phyloP scores from a whole-genome alignment of 345 rosid genomes.

The Hibiscus trionum region DNA sequence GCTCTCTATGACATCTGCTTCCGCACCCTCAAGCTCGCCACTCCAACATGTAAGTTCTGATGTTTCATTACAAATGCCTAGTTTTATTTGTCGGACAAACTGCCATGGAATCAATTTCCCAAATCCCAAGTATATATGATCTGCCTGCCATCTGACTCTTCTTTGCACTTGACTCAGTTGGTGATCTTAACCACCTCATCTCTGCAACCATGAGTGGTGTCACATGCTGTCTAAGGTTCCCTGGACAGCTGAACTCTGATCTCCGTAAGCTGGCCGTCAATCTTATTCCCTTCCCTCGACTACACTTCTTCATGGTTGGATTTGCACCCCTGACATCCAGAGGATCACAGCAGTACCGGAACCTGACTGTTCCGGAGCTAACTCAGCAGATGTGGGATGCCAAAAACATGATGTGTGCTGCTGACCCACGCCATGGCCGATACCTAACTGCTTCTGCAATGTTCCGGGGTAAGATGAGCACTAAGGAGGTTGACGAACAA shows the following conservation, averaged over 20 bases:
- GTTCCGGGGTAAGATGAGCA: conserved; percentile 6
- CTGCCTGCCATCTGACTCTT: neutral
- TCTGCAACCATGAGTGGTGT: conserved; percentile 5
- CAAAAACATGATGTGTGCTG: conserved; percentile 5
- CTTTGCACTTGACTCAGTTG: neutral
- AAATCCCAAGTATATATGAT: neutral
- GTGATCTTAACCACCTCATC: conserved; percentile 1
- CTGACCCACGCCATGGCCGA: neutral
- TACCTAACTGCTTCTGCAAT: neutral
- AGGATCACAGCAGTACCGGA: neutral
- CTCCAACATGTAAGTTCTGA: neutral
- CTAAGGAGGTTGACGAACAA: neutral
- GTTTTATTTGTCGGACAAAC: neutral
- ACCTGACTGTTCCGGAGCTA: neutral
- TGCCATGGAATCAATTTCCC: neutral
- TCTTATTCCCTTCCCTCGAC: neutral
- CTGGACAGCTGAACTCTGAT: conserved; percentile 1
- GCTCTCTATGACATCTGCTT: conserved; percentile 12
- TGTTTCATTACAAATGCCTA: neutral
- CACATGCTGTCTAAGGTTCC: neutral
- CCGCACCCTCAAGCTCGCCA: conserved; percentile 14
- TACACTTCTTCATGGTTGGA: conserved; percentile 4
- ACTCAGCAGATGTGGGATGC: conserved; percentile 4
- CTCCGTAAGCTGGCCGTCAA: neutral
- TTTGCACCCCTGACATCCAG: conserved; percentile 1